Conservation (phyloP, 2,329 filamentous ascomycete species). For the Claviceps paspali region DNA sequence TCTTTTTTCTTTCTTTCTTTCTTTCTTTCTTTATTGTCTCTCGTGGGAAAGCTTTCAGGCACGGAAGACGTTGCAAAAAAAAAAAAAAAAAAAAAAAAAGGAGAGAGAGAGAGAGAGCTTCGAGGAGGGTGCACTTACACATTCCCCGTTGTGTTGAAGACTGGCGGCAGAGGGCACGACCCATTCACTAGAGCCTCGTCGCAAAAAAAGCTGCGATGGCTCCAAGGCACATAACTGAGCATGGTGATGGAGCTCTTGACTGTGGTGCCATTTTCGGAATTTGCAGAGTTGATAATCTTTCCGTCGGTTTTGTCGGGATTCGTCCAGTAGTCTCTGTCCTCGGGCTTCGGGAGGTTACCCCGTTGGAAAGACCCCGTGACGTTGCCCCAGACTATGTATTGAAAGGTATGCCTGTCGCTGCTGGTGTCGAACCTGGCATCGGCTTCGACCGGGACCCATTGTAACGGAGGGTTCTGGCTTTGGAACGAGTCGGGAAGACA, state of each 20-base stretch:
- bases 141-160: slow-evolving; percentile 35
- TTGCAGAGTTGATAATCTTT: slow-evolving; percentile 59
- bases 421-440: slow-evolving; percentile 57
- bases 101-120: no score
- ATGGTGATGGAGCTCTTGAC: slow-evolving; percentile 58
- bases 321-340: slow-evolving; percentile 44
- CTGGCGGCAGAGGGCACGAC: slow-evolving; percentile 60
- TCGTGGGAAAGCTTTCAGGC: no score
- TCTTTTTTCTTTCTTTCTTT: no score
- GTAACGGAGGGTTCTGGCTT: slow-evolving; percentile 39
- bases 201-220: slow-evolving; percentile 49
- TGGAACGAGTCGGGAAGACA: slow-evolving; percentile 54
- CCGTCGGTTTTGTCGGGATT: slow-evolving; percentile 46
- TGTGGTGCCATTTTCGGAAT: slow-evolving; percentile 52
- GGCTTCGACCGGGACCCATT: slow-evolving; percentile 65
- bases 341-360: slow-evolving; percentile 41
- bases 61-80: no score
- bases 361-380: slow-evolving; percentile 57
- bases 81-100: background rate
- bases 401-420: slow-evolving; percentile 47
- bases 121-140: slow-evolving; percentile 7
- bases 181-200: slow-evolving; percentile 39
- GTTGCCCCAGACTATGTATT: slow-evolving; percentile 77
- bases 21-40: no score
- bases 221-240: slow-evolving; percentile 60